Percentiles rank a stretch among this genome's conserved stretches.
Evolutionary conservation across 2,329 filamentous ascomycete genomes (phyloP).

Genomic region (Sphaerulina vaccinii): DNA sequence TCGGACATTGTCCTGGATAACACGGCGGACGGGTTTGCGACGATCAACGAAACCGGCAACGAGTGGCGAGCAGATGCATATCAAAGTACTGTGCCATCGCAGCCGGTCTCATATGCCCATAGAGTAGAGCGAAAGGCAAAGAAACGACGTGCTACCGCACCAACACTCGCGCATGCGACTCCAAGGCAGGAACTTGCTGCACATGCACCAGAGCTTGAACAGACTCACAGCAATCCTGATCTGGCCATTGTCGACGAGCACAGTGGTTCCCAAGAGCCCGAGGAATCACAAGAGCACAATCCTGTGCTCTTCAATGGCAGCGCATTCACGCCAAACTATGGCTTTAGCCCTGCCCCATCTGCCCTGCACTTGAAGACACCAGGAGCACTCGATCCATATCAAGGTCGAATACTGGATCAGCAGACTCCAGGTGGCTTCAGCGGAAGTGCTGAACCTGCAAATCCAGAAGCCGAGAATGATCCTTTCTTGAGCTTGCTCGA

Average conservation of each 20-base stretch:
- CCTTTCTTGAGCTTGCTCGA: conserved; percentile 77
- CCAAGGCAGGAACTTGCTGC: conserved; percentile 14
- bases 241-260: conserved; percentile 11
- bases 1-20: conserved; percentile 55
- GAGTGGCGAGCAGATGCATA: conserved; percentile 3
- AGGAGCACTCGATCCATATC: conserved; percentile 26
- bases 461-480: conserved; percentile 64
- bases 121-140: conserved; percentile 19
- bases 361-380: conserved; percentile 7
- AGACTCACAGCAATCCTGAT: conserved; percentile 5
- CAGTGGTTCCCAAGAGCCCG: conserved; percentile 5
- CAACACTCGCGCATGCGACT: conserved; percentile 28
- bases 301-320: conserved; percentile 32
- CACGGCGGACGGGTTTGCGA: conserved; percentile 6
- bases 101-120: conserved; percentile 1
- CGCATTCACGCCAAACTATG: conserved; percentile 45
- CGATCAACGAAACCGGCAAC: not conserved
- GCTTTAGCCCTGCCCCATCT: conserved; percentile 31
- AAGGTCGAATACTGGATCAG: conserved; percentile 36
- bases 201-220: conserved; percentile 15
- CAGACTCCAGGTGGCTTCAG: conserved; percentile 48
- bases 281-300: conserved; percentile 16
- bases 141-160: conserved; percentile 28
- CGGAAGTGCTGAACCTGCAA: conserved; percentile 39
- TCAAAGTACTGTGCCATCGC: conserved; percentile 14